phyloP scores from a whole-genome alignment of 441 rosid genomes.

The Populus tomentosa region DNA sequence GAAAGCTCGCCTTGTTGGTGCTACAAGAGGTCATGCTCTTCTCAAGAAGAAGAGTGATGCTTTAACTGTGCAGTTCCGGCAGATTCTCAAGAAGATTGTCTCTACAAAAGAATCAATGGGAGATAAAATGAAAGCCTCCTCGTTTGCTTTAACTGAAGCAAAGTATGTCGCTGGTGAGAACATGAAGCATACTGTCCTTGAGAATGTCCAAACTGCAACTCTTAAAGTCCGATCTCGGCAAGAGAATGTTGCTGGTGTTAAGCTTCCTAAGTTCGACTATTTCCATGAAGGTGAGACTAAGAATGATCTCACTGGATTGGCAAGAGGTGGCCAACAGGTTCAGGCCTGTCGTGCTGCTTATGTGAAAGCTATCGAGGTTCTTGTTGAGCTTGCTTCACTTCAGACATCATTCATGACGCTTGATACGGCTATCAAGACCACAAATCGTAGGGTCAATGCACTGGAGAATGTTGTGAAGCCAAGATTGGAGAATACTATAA shows the following conservation, averaged over 20 bases:
- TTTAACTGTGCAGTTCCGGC: slow-evolving; percentile 80
- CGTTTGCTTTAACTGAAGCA: slow-evolving; percentile 76
- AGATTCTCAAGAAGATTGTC: slow-evolving; percentile 78
- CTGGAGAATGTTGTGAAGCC: slow-evolving; percentile 91
- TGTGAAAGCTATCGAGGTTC: slow-evolving; percentile 78
- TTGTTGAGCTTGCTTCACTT: slow-evolving; percentile 91
- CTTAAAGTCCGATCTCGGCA: slow-evolving; percentile 72
- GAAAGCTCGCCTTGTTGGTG: slow-evolving; percentile 88
- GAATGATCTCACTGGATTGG: slow-evolving; percentile 84
- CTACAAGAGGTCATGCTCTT: slow-evolving; percentile 93
- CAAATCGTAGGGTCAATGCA: slow-evolving; percentile 92
- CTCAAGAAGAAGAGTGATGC: slow-evolving; percentile 99
- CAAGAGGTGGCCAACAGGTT: slow-evolving; percentile 91
- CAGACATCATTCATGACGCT: slow-evolving; percentile 88
- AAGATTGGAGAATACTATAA: slow-evolving; percentile 74
- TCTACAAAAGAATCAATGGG: slow-evolving; percentile 87
- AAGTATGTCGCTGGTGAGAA: slow-evolving; percentile 92
- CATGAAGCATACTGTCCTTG: slow-evolving; percentile 72
- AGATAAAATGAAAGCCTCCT: slow-evolving; percentile 77
- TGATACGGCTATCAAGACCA: slow-evolving; percentile 89
- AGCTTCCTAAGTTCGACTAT: slow-evolving; percentile 83
- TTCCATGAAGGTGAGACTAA: slow-evolving; percentile 75
- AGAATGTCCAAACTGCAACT: slow-evolving; percentile 76
- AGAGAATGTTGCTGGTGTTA: slow-evolving; percentile 88
- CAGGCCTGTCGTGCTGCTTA: slow-evolving; percentile 85